These are phyloP conservation scores for Phytophthora hybrid DNA, from an alignment of 352 stramenopile genomes.

Conservation along the genomic window DNA sequence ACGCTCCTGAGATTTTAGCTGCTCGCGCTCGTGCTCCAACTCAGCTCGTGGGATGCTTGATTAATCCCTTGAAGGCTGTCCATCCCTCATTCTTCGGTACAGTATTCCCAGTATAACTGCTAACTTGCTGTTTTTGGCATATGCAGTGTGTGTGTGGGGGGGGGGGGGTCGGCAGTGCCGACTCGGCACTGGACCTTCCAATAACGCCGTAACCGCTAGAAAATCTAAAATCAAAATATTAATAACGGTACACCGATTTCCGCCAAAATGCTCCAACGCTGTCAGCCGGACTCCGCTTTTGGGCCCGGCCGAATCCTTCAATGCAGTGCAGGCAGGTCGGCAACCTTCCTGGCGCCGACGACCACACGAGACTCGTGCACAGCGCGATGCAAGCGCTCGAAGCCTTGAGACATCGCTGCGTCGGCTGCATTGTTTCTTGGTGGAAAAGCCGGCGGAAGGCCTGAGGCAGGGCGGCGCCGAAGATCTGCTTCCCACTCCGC, in stretches of 20 bases:
- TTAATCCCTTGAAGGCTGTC: too few relatives aligned
- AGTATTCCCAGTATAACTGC: too few relatives aligned
- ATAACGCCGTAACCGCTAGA: too few relatives aligned
- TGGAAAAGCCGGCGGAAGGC: slow-evolving; percentile 11
- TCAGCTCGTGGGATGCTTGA: too few relatives aligned
- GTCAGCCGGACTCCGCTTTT: background rate
- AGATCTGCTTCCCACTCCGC: slow-evolving; percentile 30
- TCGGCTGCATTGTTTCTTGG: background rate
- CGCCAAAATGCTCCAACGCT: background rate
- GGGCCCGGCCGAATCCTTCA: background rate
- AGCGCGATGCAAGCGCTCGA: background rate
- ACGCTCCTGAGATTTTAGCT: too few relatives aligned
- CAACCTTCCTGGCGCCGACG: background rate
- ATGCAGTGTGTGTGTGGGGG: too few relatives aligned
- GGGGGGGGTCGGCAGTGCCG: too few relatives aligned
- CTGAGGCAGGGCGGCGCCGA: background rate
- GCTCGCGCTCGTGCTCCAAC: too few relatives aligned
- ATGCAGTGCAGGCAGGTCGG: background rate
- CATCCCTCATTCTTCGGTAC: too few relatives aligned
- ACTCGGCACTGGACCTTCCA: too few relatives aligned
- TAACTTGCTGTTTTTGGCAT: too few relatives aligned
- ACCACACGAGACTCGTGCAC: background rate
- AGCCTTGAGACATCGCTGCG: slow-evolving; percentile 4
- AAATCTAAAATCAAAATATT: too few relatives aligned
- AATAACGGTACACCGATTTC: background rate